Evolutionary conservation across 768 basidiomycete species (phyloP), one percentile per base, ranked within the genome.

Genomic region (Trametes cinnabarina): DNA sequence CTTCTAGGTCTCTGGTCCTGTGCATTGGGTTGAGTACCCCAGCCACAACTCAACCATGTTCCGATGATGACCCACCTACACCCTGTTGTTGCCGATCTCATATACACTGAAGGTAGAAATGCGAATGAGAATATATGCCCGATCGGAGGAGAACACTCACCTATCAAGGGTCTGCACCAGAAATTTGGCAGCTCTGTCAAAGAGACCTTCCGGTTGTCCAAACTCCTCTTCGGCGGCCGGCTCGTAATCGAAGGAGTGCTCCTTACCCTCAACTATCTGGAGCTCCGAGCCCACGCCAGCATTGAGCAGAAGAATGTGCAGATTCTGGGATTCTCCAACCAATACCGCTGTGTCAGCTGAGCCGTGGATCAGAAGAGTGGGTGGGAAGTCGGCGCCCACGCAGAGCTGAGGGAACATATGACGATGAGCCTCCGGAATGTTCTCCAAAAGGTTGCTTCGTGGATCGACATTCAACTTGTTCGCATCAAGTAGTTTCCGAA

Each of bases 171-270:
- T 19, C 10, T 55, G 23, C 7, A 44, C 28, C 10, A 79, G 50
- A 23, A 72, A 71, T 30, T 58, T 52, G 42, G 61, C 41, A 15
- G 66, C 61, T 43, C 70, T 61, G 28, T 71, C 69, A 75, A 73
- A 71, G 71, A 83, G n/a, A 2, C 69, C 67, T 6, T 60, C 63
- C 23, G 64, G 65, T 20, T 62, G 42, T 3, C 76, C 72, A 63
- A 75, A 75, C 51, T 65, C 28, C 28, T 71, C 73, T 58, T 82
- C 82, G 5, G 79, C 80, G 20, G 66, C 67, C 15, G 72, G 67
- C 28, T 68, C 74, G 62, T 80, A 82, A 65, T 86, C 85, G 59
- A 85, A 86, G 0, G 79, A 78, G 63, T 86, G 85, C 49, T 84
- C 81, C 58, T 70, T 67, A 9, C 74, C 80, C 4, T 76, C 72